Conservation (phyloP, 257 asterid genomes). For the Solanum pennellii region DNA sequence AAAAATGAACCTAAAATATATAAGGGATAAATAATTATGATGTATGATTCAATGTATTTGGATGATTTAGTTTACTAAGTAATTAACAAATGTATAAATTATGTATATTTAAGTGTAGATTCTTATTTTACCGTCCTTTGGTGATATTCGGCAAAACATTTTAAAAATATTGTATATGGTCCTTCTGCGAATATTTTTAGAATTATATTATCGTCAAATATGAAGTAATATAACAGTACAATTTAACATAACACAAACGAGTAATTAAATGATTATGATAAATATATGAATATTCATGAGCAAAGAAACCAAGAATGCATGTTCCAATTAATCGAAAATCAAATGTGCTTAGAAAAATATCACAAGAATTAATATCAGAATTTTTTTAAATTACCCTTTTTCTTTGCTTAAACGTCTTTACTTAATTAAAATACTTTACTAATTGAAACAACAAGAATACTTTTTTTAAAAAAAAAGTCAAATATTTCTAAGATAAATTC, state of each 20-base stretch:
- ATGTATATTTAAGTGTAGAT: not conserved
- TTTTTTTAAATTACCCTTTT: not conserved
- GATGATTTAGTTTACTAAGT: not conserved
- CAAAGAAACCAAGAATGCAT: not conserved
- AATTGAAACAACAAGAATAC: not conserved
- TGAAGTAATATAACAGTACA: too few species aligned
- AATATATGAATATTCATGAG: too few species aligned
- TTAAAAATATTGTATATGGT: not conserved
- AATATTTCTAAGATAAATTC: too few species aligned
- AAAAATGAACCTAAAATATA: too few species aligned
- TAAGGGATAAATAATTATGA: not conserved
- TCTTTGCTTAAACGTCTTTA: not conserved
- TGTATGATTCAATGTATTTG: not conserved
- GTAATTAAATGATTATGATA: too few species aligned
- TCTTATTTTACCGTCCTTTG: not conserved
- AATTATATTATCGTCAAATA: too few species aligned
- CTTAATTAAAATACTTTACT: not conserved
- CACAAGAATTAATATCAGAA: too few species aligned
- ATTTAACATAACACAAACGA: too few species aligned
- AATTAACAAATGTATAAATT: not conserved
- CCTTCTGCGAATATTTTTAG: not conserved
- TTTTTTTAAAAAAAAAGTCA: too few species aligned
- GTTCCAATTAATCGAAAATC: not conserved
- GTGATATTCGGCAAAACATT: not conserved
- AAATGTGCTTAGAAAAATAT: not conserved